Conservation (phyloP, 176 grass and related monocot species). For the Tillandsia fasciculata region DNA sequence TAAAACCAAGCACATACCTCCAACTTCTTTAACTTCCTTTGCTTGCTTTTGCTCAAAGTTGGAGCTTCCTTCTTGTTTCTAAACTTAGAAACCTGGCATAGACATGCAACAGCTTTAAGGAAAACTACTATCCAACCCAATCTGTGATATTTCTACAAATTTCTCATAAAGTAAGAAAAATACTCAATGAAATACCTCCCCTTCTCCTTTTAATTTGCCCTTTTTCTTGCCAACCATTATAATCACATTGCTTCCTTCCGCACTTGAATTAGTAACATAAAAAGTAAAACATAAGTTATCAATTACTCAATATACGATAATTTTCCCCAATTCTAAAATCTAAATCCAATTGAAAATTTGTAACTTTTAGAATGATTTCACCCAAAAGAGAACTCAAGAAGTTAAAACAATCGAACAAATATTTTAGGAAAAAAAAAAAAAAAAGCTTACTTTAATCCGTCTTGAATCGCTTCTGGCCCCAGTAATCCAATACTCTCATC, state of each 20-base stretch:
- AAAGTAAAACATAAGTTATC: neutral
- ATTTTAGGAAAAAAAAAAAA: neutral
- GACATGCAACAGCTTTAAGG: neutral
- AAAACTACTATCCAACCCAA: neutral
- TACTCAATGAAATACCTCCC: conserved; percentile 32
- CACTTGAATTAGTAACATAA: conserved; percentile 24
- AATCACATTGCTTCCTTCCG: conserved; percentile 53
- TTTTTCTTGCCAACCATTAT: conserved; percentile 67
- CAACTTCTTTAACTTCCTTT: conserved; percentile 64
- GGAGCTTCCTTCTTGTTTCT: conserved; percentile 37
- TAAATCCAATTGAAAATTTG: no score
- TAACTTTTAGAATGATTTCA: no score
- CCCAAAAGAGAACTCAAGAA: neutral
- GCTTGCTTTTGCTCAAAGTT: conserved; percentile 71
- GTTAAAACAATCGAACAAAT: neutral
- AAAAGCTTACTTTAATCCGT: neutral
- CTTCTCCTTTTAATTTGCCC: conserved; percentile 47
- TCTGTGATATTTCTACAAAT: neutral
- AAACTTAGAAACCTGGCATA: conserved; percentile 37
- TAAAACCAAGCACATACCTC: conserved; percentile 34
- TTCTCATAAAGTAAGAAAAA: neutral
- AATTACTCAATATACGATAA: neutral
- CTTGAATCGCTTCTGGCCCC: neutral
- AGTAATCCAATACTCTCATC: neutral
- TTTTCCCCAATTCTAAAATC: no score